Evolutionary conservation across 495 filamentous ascomycete species (phyloP).

Genomic region (Pyrenopolyporus hunteri): DNA sequence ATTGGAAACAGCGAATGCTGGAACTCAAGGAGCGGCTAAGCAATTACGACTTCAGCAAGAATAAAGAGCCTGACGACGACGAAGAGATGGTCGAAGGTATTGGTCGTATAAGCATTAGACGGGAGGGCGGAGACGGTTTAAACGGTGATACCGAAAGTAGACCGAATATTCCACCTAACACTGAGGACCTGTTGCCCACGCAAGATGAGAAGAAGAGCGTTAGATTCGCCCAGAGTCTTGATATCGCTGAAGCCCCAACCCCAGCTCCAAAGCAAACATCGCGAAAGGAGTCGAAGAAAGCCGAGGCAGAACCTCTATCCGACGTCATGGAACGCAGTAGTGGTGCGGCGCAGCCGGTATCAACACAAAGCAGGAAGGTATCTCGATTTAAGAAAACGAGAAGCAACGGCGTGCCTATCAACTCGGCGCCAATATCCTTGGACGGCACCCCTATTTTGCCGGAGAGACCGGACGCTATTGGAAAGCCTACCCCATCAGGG

Average conservation of each 20-base stretch:
- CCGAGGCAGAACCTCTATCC: constrained; percentile 50
- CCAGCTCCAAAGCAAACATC: constrained; percentile 33
- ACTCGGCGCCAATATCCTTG: constrained; percentile 5
- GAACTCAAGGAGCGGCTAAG: constrained; percentile 77
- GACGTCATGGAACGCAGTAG: constrained; percentile 52
- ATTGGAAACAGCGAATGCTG: constrained; percentile 71
- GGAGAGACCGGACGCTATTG: constrained; percentile 24
- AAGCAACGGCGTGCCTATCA: constrained; percentile 12
- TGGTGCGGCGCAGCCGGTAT: constrained; percentile 51
- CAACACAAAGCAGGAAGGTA: constrained; percentile 44
- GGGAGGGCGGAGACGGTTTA: constrained; percentile 5
- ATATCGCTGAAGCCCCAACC: constrained; percentile 63
- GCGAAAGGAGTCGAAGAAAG: constrained; percentile 36
- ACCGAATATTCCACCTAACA: background rate
- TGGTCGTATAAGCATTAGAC: constrained; percentile 46
- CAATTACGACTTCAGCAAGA: constrained; percentile 26
- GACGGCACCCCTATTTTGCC: constrained; percentile 25
- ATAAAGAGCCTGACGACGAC: constrained; percentile 34
- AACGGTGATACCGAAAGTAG: background rate
- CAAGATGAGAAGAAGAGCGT: constrained; percentile 69
- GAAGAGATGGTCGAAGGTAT: constrained; percentile 44
- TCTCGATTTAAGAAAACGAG: constrained; percentile 56
- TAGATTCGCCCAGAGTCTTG: constrained; percentile 73
- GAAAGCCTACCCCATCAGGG: constrained; percentile 50
- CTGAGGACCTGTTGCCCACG: background rate